Conservation (phyloP, 345 rosid genomes). For the Euphorbia peplus region DNA sequence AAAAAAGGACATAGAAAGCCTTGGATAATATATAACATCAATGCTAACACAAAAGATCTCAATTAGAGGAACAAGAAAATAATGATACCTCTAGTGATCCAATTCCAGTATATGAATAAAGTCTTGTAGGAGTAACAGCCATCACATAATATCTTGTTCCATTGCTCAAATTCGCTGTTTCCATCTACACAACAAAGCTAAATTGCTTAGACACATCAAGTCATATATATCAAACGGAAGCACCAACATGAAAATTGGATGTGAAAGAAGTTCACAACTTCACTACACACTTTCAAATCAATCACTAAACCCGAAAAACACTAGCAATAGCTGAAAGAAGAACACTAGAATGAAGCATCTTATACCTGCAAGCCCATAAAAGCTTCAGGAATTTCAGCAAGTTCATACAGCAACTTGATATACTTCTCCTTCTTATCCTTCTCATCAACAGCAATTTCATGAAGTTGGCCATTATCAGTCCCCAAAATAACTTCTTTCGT, state of each 20-base stretch:
- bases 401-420: conserved; percentile 69
- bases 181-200: conserved; percentile 58
- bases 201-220: background rate
- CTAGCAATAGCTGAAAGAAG: background rate
- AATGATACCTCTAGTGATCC: conserved; percentile 81
- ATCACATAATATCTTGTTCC: conserved; percentile 94
- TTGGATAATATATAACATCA: background rate
- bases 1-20: background rate
- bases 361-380: conserved; percentile 85
- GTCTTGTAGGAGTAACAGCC: conserved; percentile 98
- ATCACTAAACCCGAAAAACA: background rate
- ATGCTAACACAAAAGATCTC: background rate
- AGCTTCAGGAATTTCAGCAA: conserved; percentile 87
- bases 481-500: conserved; percentile 94
- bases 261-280: background rate
- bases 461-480: conserved; percentile 85
- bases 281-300: background rate
- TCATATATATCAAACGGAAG: background rate
- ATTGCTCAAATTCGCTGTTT: conserved; percentile 62
- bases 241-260: background rate
- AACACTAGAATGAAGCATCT: background rate
- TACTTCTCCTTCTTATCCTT: conserved; percentile 96
- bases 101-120: conserved; percentile 93
- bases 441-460: conserved; percentile 92
- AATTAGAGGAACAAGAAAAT: background rate